phyloP scores from a whole-genome alignment of 177 flowering plant genomes.

The Vitis hybrid region DNA sequence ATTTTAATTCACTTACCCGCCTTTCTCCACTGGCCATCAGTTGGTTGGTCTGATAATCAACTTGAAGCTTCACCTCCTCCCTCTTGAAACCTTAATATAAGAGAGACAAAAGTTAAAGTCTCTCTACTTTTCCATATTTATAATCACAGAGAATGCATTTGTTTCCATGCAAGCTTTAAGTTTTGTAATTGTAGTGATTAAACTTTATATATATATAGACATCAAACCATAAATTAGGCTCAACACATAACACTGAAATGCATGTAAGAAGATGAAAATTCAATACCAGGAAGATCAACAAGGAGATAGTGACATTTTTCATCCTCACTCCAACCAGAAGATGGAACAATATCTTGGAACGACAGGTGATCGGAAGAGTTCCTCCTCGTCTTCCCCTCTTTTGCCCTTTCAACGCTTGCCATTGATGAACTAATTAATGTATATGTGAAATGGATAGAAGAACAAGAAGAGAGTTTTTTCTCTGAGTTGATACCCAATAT shows the following conservation, averaged over 20 bases:
- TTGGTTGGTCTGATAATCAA: conserved; percentile 13
- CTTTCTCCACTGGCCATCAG: conserved; percentile 34
- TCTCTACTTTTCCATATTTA: not conserved
- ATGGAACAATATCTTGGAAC: conserved; percentile 24
- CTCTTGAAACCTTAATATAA: conserved; percentile 31
- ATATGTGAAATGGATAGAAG: not conserved
- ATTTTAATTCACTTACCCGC: conserved; percentile 16
- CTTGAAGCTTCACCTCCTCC: conserved; percentile 33
- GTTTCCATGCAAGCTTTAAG: too few relatives aligned
- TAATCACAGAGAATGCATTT: not conserved
- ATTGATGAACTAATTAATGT: conserved; percentile 1
- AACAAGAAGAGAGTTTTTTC: too few relatives aligned
- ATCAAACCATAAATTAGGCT: too few relatives aligned
- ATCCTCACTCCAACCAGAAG: conserved; percentile 38
- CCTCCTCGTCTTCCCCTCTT: conserved; percentile 1
- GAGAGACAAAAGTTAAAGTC: not conserved
- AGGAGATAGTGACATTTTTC: conserved; percentile 30
- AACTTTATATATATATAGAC: too few relatives aligned
- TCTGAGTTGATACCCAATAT: too few relatives aligned
- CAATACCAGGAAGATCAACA: conserved; percentile 48
- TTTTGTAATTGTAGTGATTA: too few relatives aligned
- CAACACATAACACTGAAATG: not conserved
- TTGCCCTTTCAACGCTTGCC: conserved; percentile 8
- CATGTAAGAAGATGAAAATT: not conserved
- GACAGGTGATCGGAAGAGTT: not conserved